A percentile compares a stretch with the other conserved stretches of the same genome.
Evolutionary conservation across 805 yeast genomes (phyloP).

Genomic region (Candida yuanshanica): DNA sequence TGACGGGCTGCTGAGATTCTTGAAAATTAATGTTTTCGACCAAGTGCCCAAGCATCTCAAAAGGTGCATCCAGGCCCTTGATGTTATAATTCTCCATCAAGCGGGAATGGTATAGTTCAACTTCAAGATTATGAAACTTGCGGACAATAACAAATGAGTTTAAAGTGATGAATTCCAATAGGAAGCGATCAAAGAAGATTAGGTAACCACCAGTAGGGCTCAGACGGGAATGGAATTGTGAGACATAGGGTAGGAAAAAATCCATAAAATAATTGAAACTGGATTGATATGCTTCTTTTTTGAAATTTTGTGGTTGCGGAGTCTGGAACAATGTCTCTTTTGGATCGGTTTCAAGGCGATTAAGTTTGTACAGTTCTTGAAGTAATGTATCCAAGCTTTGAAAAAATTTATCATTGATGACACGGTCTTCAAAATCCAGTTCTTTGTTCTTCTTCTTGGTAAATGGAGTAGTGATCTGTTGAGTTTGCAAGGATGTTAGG

Average conservation of each 20-base stretch:
- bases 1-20: neutral
- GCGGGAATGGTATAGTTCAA: slow-evolving; percentile 8
- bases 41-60: neutral
- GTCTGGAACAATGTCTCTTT: neutral
- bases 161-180: slow-evolving; percentile 9
- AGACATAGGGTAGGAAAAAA: neutral
- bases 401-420: neutral
- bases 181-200: slow-evolving; percentile 13
- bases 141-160: slow-evolving; percentile 10
- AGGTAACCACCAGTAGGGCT: neutral
- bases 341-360: neutral
- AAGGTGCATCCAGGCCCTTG: neutral
- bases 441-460: neutral
- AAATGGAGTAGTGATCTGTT: neutral
- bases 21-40: neutral
- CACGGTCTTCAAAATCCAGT: neutral
- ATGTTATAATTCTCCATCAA: neutral
- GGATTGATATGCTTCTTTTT: neutral
- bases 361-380: neutral
- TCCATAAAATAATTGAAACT: neutral
- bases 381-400: neutral
- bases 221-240: neutral
- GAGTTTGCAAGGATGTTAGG: neutral
- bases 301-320: neutral
- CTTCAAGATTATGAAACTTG: neutral